These are phyloP conservation scores for Nematocida ausubeli DNA, from an alignment of 371 early-diverging fungal genomes.

Conservation along the genomic window DNA sequence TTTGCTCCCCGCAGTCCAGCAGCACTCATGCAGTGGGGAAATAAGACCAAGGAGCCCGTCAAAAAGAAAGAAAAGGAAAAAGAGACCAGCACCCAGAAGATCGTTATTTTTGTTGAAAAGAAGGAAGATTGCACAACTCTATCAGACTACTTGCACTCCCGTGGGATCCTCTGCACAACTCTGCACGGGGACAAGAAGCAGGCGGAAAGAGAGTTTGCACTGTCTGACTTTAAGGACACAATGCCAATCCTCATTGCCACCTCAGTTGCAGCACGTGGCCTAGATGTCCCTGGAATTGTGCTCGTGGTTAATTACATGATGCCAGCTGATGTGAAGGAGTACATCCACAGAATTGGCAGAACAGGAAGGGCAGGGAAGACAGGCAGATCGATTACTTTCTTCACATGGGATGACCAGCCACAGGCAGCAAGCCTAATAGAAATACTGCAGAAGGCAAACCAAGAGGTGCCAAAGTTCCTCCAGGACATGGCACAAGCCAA, in stretches of 20 bases:
- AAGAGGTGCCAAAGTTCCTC: conserved; percentile 77
- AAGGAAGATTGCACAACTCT: conserved; percentile 78
- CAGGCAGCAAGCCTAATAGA: conserved; percentile 86
- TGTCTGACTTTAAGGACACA: conserved; percentile 87
- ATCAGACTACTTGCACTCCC: conserved; percentile 72
- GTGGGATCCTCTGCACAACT: conserved; percentile 75
- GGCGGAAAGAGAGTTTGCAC: conserved; percentile 72
- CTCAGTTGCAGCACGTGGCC: conserved; percentile 86
- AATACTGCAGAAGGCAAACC: conserved; percentile 81
- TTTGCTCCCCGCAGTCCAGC: neutral
- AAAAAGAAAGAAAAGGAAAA: conserved; percentile 67
- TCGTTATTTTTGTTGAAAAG: conserved; percentile 91
- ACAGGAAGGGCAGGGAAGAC: conserved; percentile 88
- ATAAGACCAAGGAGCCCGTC: neutral
- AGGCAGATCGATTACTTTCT: conserved; percentile 86
- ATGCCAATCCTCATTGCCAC: conserved; percentile 87
- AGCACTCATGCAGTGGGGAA: neutral
- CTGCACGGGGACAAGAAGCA: conserved; percentile 60
- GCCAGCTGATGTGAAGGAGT: conserved; percentile 81
- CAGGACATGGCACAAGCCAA: neutral
- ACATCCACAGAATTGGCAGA: conserved; percentile 79
- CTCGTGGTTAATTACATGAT: conserved; percentile 89
- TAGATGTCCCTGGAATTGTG: conserved; percentile 89
- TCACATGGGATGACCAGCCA: conserved; percentile 75
- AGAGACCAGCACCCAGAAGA: conserved; percentile 71